Base-by-base conservation (phyloP, 306 rosid species). In the Quercus dentata region DNA sequence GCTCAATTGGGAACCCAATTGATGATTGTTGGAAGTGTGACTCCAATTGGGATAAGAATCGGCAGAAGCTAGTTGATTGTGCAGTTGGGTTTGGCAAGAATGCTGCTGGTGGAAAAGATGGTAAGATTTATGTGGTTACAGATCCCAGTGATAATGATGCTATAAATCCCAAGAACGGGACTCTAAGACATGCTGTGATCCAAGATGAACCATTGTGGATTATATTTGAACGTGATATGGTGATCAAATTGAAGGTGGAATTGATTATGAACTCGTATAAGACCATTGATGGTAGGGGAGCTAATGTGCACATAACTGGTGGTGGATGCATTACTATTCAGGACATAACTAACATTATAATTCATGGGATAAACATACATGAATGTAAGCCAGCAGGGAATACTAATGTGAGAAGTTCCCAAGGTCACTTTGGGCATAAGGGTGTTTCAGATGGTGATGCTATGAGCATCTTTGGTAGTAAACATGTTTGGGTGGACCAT, bases 11-110 rank as follows among this genome's bases (percentile, higher is more conserved):
- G 0, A 95, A 95, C 85, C 99, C 99, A 3, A 95, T 95, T 74
- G 99, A 95, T 71, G 99, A 95, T 74, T 95, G 99, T 78, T 95
- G 99, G 99, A 82, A 98, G 57, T 95, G 99, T 77, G 97, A 95
- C 69, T 74, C 91, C 0, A 85, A 90, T 25, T 95, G 99, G 99
- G 94, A 89, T 83, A 73, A 81, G 27, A 95, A 95, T 76, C 78
- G 99, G 13, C 99, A 95, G 30, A 74, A 89, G 58, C 83, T 95
- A 10, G 99, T 98, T 20, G 96, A 95, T 27, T 95, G 99, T 33
- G 99, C 96, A 4, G 90, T 91, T 54, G 99, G 99, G 21, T 95
- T 95, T 59, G 99, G 99, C 0, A 95, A 93, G 61, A 91, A 90
- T 56, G 98, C 99, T 57, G 57, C 85, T 2, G 99, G 99, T 0